Evolutionary conservation across 805 yeast genomes (phyloP).

Genomic region (Zygoascus tannicola): DNA sequence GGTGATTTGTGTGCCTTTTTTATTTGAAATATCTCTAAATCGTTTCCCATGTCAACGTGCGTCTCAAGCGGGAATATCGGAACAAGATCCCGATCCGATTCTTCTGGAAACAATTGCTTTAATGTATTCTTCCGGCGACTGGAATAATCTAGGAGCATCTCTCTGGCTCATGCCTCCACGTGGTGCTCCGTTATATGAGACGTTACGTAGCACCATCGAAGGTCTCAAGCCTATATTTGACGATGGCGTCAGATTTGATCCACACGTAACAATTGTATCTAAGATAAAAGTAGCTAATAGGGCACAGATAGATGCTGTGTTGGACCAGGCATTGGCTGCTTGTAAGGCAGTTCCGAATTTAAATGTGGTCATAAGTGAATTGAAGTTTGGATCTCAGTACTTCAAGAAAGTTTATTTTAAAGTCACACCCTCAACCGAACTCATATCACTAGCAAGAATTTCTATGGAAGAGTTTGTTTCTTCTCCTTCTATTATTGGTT

Average conservation of each 20-base stretch:
- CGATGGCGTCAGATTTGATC: slow-evolving; percentile 59
- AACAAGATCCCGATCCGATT: too few species aligned
- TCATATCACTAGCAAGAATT: slow-evolving; percentile 40
- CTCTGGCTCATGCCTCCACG: slow-evolving; percentile 69
- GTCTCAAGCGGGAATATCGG: too few species aligned
- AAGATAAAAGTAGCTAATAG: slow-evolving; percentile 41
- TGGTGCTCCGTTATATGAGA: slow-evolving; percentile 45
- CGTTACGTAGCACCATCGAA: slow-evolving; percentile 48
- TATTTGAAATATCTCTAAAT: too few species aligned
- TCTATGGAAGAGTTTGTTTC: slow-evolving; percentile 30
- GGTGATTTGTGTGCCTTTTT: too few species aligned
- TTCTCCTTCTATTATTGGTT: slow-evolving; percentile 17
- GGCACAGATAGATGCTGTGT: slow-evolving; percentile 49
- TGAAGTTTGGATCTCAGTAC: slow-evolving; percentile 40
- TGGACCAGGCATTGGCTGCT: slow-evolving; percentile 53
- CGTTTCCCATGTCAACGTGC: too few species aligned
- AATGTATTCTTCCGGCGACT: background rate
- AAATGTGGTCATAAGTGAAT: slow-evolving; percentile 34
- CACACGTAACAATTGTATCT: slow-evolving; percentile 71
- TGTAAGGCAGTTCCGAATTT: slow-evolving; percentile 33
- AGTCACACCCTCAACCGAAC: slow-evolving; percentile 37
- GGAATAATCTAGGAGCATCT: slow-evolving; percentile 38
- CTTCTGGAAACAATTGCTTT: too few species aligned
- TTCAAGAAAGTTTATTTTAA: slow-evolving; percentile 48
- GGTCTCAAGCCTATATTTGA: slow-evolving; percentile 65